Base-by-base conservation (phyloP, 1,139 yeast species). In the Taphrina confusa region DNA sequence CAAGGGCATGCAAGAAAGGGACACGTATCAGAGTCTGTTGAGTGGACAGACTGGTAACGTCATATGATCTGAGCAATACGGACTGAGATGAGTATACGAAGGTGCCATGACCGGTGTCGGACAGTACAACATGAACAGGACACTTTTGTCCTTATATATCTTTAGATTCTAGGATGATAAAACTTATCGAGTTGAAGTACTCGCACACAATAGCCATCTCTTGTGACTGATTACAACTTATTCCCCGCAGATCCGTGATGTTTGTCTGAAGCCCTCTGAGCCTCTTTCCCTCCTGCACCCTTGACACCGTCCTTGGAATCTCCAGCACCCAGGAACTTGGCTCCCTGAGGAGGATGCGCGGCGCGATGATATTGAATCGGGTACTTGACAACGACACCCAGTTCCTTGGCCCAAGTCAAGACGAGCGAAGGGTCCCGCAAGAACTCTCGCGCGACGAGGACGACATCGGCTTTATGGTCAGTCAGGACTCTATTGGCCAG, bases 351-450 rank as follows among this genome's bases (percentile, higher is more conserved):
- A 2, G 58, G 58, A 5, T 33, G 37, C 11, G 58, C 50, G 22
- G 67, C 66, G 75, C 77, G 76, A 2, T 72, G 76, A 59, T 72
- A 73, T 63, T 78, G 80, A 45, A 70, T 66, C 4, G 79, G 72
- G 65, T 74, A 72, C 61, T 77, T 72, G 11, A 78, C 68, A 54
- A 72, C 69, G 47, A 80, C 77, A 1, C 72, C 78, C 55, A 80
- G 71, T 50, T 78, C 75, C 54, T 78, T 77, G 1, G 85, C 85
- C 75, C 80, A 78, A 1, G 69, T 66, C 71, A 77, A 75, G 6
- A 75, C 79, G 50, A 80, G 73, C 25, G 78, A 80, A 1, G 84
- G 83, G 64, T 78, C 74, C 62, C 73, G 74, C 63, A 82, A 70
- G 65, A 79, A 80, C 8, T 71, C 75, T 36, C 74, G 67, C 1